Conservation (phyloP, 441 rosid genomes). For the Aquilaria agallochum region DNA sequence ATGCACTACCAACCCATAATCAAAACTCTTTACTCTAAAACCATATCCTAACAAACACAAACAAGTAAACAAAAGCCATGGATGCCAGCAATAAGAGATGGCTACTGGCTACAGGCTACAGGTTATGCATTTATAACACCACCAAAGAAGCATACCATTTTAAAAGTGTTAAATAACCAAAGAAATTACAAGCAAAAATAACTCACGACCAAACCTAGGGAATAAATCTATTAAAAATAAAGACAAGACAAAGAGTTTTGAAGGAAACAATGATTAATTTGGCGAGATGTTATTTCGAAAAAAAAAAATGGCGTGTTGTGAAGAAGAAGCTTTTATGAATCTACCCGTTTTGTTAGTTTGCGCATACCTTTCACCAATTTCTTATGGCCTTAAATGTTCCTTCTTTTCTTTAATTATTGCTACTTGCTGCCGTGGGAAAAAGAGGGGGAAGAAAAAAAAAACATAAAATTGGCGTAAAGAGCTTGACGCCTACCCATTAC, state of each 20-base stretch:
- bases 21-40: conserved; percentile 25
- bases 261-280: conserved; percentile 12
- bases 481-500: conserved; percentile 28
- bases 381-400: neutral
- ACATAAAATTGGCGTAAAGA: conserved; percentile 26
- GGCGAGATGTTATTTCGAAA: conserved; percentile 19
- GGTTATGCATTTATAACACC: too few relatives aligned
- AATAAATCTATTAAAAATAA: neutral
- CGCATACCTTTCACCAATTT: conserved; percentile 34
- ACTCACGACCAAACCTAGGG: conserved; percentile 5
- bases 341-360: conserved; percentile 23
- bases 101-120: neutral
- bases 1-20: conserved; percentile 14
- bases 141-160: conserved; percentile 2
- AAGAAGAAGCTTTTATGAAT: conserved; percentile 7
- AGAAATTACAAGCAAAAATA: neutral
- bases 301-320: neutral
- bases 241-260: neutral
- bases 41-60: conserved; percentile 26
- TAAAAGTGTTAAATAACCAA: conserved; percentile 4
- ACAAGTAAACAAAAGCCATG: neutral
- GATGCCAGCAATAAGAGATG: neutral
- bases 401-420: too few relatives aligned
- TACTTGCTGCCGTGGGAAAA: too few relatives aligned
- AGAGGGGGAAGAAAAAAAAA: too few relatives aligned